phyloP scores from a whole-genome alignment of 192 early-diverging fungal species.

The Backusella psychrophila region DNA sequence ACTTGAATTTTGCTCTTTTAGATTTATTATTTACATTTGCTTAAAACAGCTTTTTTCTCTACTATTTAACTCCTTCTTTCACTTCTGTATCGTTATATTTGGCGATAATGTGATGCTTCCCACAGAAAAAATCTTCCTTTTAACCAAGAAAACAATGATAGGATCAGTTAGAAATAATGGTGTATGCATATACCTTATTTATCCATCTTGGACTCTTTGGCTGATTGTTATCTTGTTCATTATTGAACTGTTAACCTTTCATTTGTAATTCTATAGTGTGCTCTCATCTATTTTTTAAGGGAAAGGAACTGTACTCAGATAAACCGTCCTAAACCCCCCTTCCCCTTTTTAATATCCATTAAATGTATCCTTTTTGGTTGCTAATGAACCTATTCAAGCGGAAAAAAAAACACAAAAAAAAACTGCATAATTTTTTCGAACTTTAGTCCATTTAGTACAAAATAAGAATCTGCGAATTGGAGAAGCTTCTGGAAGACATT shows the following conservation, averaged over 20 bases:
- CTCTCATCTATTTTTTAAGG: background rate
- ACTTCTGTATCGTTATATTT: background rate
- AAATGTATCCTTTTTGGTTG: no score
- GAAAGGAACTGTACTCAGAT: background rate
- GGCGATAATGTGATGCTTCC: background rate
- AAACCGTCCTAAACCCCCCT: background rate
- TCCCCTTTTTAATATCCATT: background rate
- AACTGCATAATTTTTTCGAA: background rate
- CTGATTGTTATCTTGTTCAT: background rate
- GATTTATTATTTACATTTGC: background rate
- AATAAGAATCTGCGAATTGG: background rate
- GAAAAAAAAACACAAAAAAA: background rate
- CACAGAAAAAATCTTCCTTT: background rate
- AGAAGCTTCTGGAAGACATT: background rate
- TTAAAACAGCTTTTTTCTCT: background rate
- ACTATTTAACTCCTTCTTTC: background rate
- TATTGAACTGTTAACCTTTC: background rate
- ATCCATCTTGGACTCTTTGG: background rate
- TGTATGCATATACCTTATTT: no score
- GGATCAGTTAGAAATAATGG: background rate
- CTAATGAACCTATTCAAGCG: background rate
- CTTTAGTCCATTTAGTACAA: background rate
- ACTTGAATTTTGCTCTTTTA: background rate
- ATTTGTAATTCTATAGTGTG: background rate
- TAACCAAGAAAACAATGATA: background rate